Conservation (phyloP, 2,329 filamentous ascomycete genomes). For the Cytospora paraplurivora region DNA sequence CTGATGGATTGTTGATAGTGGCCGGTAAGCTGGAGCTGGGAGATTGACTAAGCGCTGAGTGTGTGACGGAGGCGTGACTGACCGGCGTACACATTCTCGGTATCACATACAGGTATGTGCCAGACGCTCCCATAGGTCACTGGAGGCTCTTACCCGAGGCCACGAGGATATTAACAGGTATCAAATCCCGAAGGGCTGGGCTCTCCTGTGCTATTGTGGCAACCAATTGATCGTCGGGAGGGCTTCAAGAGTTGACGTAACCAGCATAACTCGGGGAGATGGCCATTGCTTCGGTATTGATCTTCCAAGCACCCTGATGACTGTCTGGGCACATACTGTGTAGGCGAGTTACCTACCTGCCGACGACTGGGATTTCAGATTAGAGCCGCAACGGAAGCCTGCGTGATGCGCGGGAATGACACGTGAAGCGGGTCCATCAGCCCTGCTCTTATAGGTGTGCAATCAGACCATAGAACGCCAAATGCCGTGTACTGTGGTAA, state of each 20-base stretch:
- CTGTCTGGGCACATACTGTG: background rate
- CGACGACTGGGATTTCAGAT: background rate
- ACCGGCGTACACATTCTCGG: background rate
- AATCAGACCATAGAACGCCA: background rate
- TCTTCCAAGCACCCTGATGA: background rate
- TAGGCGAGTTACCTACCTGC: background rate
- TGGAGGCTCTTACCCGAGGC: background rate
- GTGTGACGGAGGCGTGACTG: conserved; percentile 13
- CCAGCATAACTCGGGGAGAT: background rate
- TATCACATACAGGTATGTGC: conserved; percentile 5
- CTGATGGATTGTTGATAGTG: background rate
- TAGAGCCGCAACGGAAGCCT: background rate
- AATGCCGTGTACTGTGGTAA: background rate
- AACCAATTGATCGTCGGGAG: background rate
- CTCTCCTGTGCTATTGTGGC: background rate
- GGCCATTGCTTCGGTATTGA: background rate
- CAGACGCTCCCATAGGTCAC: background rate
- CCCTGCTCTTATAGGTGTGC: background rate
- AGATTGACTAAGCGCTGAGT: conserved; percentile 17
- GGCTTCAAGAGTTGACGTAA: background rate
- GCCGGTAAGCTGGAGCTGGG: background rate
- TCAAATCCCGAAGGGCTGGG: background rate
- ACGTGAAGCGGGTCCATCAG: conserved; percentile 6
- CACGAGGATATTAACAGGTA: background rate
- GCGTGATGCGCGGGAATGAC: conserved; percentile 1